A percentile compares a stretch with the other conserved stretches of the same genome.
Evolutionary conservation across 148 eudicot genomes (phyloP).

Genomic region (Talinum fruticosum): DNA sequence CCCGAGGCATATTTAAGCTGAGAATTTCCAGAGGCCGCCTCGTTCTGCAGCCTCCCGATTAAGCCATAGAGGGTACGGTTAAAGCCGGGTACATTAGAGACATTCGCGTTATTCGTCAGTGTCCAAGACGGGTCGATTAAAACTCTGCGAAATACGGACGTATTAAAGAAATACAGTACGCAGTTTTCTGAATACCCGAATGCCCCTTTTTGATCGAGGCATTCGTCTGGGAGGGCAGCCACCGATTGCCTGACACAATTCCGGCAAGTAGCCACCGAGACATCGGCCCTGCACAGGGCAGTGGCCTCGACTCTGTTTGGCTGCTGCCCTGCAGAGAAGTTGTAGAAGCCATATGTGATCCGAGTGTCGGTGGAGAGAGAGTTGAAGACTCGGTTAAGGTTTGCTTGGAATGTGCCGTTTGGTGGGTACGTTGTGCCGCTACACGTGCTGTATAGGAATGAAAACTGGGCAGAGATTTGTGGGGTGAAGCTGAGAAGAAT

Average conservation of each 20-base stretch:
- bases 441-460: background rate
- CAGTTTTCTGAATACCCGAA: constrained; percentile 27
- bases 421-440: constrained; percentile 22
- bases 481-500: background rate
- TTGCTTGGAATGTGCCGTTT: constrained; percentile 29
- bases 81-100: background rate
- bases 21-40: constrained; percentile 25
- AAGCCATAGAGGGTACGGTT: background rate
- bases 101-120: background rate
- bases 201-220: constrained; percentile 23
- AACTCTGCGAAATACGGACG: background rate
- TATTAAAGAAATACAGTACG: constrained; percentile 14
- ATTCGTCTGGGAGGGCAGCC: background rate
- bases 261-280: constrained; percentile 16
- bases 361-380: constrained; percentile 17
- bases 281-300: constrained; percentile 31
- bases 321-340: constrained; percentile 30
- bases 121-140: background rate
- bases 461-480: constrained; percentile 15
- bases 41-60: background rate
- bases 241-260: constrained; percentile 13
- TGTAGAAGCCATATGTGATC: constrained; percentile 43
- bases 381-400: constrained; percentile 20
- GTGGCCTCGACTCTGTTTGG: constrained; percentile 25
- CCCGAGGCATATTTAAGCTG: constrained; percentile 31